Evolutionary conservation across 176 grass and related monocot species (phyloP), one percentile per base, ranked within the genome.

Genomic region (Hsuehochloa calcarea): DNA sequence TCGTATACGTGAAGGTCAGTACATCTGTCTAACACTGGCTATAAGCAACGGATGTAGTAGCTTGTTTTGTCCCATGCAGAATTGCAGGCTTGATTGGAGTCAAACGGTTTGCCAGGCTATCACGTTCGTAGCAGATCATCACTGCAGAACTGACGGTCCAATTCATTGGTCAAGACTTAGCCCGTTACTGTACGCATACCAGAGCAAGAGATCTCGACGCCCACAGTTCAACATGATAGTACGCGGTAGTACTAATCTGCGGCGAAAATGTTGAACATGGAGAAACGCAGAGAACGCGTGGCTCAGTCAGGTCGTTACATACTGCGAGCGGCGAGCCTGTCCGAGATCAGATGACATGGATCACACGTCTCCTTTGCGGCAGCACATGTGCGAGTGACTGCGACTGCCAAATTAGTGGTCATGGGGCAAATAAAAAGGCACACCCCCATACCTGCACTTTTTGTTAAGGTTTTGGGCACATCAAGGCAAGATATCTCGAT

Each of bases 211-310:
- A 25, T 19, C 13, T 38, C 3, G 40, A 23, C 40, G 84, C 55
- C 84, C 67, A 80, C 52, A 37, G 66, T 12, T 64, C 26, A 73
- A 64, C 37, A 39, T 29, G 38, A 14, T 72, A 46, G 3, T 8
- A 44, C 59, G 23, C 25, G 58, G 16, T n/a, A 4, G 2, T 6
- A 10, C 29, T 37, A 37, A 64, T 17, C 43, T 62, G 51, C 71
- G 64, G 64, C 82, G 82, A 80, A 75, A 85, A 3, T n/a, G 70
- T 70, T 85, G 87, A 85, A 85, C 82, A 8, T 54, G 4, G 51
- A 41, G 61, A 49, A 38, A 45, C 35, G 75, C 64, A 20, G 8
- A 10, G 35, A 77, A 23, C 11, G 8, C 17, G 10, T n/a, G 19
- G 39, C 55, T 34, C 54, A 23, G 54, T 22, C 54, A 51, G 51